A percentile compares a stretch with the other conserved stretches of the same genome.
Evolutionary conservation across 1,284 basidiomycete genomes (phyloP).

Genomic region (Apiotrichum gamsii): DNA sequence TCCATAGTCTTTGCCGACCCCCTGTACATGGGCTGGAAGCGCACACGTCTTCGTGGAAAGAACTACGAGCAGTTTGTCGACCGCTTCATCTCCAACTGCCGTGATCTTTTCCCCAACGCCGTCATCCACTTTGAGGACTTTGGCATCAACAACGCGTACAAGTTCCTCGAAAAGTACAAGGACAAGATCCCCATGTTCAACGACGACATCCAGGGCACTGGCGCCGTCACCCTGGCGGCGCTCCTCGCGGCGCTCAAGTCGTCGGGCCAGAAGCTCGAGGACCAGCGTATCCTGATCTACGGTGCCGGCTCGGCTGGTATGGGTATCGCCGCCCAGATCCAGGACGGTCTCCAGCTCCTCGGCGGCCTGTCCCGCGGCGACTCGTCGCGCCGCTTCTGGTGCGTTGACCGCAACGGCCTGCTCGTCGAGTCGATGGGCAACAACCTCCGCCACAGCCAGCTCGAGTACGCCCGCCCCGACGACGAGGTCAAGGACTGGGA

Average conservation of each 20-base stretch:
- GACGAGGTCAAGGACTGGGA: constrained; percentile 47
- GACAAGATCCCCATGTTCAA: constrained; percentile 57
- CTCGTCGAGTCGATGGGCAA: constrained; percentile 46
- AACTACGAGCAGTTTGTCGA: constrained; percentile 48
- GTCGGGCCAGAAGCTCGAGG: constrained; percentile 59
- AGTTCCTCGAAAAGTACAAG: constrained; percentile 59
- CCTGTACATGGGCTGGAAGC: constrained; percentile 49
- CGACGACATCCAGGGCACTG: constrained; percentile 71
- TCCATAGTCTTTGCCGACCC: constrained; percentile 46
- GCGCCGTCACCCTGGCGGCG: constrained; percentile 60
- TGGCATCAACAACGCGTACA: constrained; percentile 59
- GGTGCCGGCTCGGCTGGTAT: constrained; percentile 78
- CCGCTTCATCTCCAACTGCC: constrained; percentile 49
- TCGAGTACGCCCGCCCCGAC: constrained; percentile 47
- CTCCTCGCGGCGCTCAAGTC: constrained; percentile 56
- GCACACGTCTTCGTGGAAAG: constrained; percentile 48
- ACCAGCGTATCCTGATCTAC: constrained; percentile 71
- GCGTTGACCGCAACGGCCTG: constrained; percentile 49
- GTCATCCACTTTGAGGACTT: constrained; percentile 50
- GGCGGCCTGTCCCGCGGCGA: constrained; percentile 57
- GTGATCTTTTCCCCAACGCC: constrained; percentile 48
- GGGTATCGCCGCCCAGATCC: constrained; percentile 60
- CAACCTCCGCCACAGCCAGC: constrained; percentile 44
- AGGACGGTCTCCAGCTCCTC: constrained; percentile 63
- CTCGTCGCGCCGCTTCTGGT: constrained; percentile 64